A percentile compares a stretch with the other conserved stretches of the same genome.
Evolutionary conservation across 495 filamentous ascomycete species (phyloP).

Genomic region (Acidiella bohemica): DNA sequence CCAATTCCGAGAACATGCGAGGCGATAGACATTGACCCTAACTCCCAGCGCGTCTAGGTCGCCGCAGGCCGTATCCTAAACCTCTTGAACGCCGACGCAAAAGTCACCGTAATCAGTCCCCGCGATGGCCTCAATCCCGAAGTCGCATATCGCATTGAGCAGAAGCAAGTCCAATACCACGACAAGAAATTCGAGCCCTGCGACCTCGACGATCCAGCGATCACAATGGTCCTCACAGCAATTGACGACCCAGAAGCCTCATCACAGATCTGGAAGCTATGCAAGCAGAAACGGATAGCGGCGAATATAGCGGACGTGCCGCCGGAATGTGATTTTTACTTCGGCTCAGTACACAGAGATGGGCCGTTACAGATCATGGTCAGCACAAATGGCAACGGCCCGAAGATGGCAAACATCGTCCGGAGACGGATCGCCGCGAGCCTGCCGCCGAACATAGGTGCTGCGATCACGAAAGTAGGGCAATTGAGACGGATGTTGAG

Average conservation of each 20-base stretch:
- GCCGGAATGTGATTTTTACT: conserved; percentile 95
- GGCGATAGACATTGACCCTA: conserved; percentile 23
- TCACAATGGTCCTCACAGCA: conserved; percentile 80
- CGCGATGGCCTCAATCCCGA: conserved; percentile 70
- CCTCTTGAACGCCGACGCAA: conserved; percentile 85
- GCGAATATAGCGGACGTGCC: conserved; percentile 97
- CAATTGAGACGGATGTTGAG: conserved; percentile 64
- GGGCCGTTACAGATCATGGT: conserved; percentile 97
- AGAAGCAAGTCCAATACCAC: conserved; percentile 59
- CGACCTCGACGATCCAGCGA: conserved; percentile 55
- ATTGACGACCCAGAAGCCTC: conserved; percentile 85
- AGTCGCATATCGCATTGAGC: conserved; percentile 64
- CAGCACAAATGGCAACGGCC: conserved; percentile 92
- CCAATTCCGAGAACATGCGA: not conserved
- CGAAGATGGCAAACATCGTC: conserved; percentile 77
- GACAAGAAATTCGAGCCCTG: conserved; percentile 68
- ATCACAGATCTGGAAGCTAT: conserved; percentile 77
- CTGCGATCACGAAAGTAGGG: conserved; percentile 73
- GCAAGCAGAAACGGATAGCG: conserved; percentile 68
- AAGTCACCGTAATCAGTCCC: conserved; percentile 73
- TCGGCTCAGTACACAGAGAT: conserved; percentile 87
- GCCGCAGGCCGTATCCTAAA: conserved; percentile 87
- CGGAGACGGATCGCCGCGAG: conserved; percentile 64
- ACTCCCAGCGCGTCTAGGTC: conserved; percentile 43
- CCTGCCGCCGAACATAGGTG: conserved; percentile 63